Conservation (phyloP, 192 early-diverging fungal species). For the Phycomyces nitens region DNA sequence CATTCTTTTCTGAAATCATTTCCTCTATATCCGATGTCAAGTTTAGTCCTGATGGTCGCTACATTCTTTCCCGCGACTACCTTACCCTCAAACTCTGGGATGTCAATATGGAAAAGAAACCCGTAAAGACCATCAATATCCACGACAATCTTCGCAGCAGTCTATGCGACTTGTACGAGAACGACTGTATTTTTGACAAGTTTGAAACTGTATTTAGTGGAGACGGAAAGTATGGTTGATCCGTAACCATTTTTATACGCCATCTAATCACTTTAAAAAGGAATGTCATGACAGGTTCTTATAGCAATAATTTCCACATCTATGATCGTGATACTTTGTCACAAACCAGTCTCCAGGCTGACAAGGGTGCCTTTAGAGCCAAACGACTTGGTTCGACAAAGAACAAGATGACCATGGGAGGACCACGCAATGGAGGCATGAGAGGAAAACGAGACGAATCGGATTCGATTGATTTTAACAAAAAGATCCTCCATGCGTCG, state of each 20-base stretch:
- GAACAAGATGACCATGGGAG: conserved; percentile 57
- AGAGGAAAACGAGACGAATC: conserved; percentile 54
- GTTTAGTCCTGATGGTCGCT: conserved; percentile 92
- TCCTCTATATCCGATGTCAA: conserved; percentile 96
- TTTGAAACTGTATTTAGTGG: conserved; percentile 97
- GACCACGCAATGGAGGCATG: conserved; percentile 3
- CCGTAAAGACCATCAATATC: conserved; percentile 91
- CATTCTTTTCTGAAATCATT: conserved; percentile 99
- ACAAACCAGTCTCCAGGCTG: conserved; percentile 88
- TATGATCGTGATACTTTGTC: conserved; percentile 75
- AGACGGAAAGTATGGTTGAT: conserved; percentile 74
- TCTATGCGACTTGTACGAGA: conserved; percentile 98
- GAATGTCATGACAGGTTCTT: conserved; percentile 88
- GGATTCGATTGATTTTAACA: conserved; percentile 75
- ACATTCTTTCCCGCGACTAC: conserved; percentile 96
- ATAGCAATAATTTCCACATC: conserved; percentile 98
- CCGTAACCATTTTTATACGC: background rate
- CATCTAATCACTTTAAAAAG: conserved; percentile 33
- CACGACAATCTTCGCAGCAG: conserved; percentile 93
- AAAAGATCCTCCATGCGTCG: conserved; percentile 87
- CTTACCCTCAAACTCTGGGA: conserved; percentile 97
- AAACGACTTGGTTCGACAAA: conserved; percentile 70
- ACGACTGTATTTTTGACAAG: conserved; percentile 99
- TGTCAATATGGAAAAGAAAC: conserved; percentile 92
- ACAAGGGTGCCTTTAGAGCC: conserved; percentile 96